Evolutionary conservation across 2,329 filamentous ascomycete species (phyloP).

Genomic region (Teratosphaeria gauchensis): DNA sequence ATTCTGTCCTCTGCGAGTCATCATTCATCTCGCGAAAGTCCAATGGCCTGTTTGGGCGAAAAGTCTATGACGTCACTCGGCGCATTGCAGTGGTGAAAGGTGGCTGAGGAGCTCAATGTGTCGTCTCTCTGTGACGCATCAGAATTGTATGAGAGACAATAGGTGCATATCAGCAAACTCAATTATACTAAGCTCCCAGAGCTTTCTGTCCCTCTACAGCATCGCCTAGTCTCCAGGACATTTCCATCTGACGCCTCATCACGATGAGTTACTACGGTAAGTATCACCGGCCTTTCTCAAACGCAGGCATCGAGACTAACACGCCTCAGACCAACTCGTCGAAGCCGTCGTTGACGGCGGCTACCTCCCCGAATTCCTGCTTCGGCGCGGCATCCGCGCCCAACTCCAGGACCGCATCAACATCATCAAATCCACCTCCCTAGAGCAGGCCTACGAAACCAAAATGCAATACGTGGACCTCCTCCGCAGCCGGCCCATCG

Average conservation of each 20-base stretch:
- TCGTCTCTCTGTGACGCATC: not conserved
- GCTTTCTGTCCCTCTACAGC: not conserved
- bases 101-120: not conserved
- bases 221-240: not conserved
- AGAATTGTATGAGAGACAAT: not conserved
- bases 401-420: conserved; percentile 53
- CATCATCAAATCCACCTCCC: conserved; percentile 45
- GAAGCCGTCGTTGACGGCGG: conserved; percentile 56
- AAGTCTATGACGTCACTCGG: not conserved
- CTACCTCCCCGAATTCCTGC: conserved; percentile 52
- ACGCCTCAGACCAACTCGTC: conserved; percentile 25
- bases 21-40: not conserved
- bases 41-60: not conserved
- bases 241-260: not conserved
- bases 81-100: not conserved
- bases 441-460: conserved; percentile 43
- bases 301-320: not conserved
- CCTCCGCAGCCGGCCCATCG: conserved; percentile 53
- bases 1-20: not conserved
- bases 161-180: not conserved
- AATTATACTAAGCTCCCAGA: not conserved
- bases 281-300: not conserved
- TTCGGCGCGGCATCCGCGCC: conserved; percentile 56
- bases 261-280: not conserved
- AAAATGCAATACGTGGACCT: conserved; percentile 56